Percentiles rank a stretch among this genome's conserved stretches.
Evolutionary conservation across 2,329 filamentous ascomycete species (phyloP).

Genomic region (Aspergillus ruber): DNA sequence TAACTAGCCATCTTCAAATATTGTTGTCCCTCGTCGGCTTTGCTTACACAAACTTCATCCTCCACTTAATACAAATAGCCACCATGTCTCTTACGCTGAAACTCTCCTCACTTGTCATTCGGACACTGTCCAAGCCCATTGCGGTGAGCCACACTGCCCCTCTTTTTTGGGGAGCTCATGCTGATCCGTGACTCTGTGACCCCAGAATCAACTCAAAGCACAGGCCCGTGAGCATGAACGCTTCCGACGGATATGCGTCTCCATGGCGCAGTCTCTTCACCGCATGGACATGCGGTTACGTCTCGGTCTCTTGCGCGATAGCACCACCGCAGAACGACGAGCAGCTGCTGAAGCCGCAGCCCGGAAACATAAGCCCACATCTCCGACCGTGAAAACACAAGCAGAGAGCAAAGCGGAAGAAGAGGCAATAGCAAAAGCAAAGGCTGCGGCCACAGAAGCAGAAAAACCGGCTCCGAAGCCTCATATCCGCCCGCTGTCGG

Average conservation of each 20-base stretch:
- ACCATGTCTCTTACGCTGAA: slow-evolving; percentile 60
- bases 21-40: not conserved
- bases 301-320: slow-evolving; percentile 58
- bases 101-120: slow-evolving; percentile 57
- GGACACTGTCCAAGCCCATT: slow-evolving; percentile 62
- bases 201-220: slow-evolving; percentile 60
- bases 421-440: slow-evolving; percentile 39
- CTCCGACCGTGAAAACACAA: slow-evolving; percentile 58
- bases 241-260: slow-evolving; percentile 56
- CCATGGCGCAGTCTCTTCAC: slow-evolving; percentile 59
- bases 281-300: slow-evolving; percentile 63
- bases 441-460: slow-evolving; percentile 40
- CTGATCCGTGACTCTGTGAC: not conserved
- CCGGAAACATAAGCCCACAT: slow-evolving; percentile 46
- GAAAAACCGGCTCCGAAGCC: slow-evolving; percentile 44
- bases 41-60: too few relatives aligned
- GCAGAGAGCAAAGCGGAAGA: slow-evolving; percentile 53
- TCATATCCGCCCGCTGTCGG: slow-evolving; percentile 58
- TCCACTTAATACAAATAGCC: not conserved
- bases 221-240: slow-evolving; percentile 63
- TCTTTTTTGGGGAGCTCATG: not conserved
- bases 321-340: slow-evolving; percentile 43
- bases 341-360: slow-evolving; percentile 50
- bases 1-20: not conserved
- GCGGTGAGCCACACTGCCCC: slow-evolving; percentile 45